A percentile compares a stretch with the other conserved stretches of the same genome.
These are phyloP conservation scores for Starmerella vaccinii DNA, from an alignment of 805 yeast species.

Conservation along the genomic window DNA sequence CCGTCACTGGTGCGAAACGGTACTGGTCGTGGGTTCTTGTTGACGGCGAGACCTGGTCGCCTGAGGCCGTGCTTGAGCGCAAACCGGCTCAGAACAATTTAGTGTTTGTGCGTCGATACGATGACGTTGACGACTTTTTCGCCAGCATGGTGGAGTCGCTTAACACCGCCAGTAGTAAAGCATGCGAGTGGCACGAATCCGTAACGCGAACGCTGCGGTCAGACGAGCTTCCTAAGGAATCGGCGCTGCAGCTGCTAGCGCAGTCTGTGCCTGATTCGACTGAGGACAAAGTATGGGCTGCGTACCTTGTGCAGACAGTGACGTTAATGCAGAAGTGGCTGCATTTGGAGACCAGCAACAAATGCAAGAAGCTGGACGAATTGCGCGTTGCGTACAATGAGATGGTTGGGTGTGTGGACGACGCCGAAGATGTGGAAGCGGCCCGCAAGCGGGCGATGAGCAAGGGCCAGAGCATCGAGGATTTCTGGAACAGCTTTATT, in stretches of 20 bases:
- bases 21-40: conserved; percentile 2
- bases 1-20: neutral
- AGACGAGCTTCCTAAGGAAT: neutral
- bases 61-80: neutral
- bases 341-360: neutral
- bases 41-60: conserved; percentile 1
- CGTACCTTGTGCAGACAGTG: neutral
- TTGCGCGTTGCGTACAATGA: neutral
- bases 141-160: neutral
- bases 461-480: neutral
- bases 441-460: neutral
- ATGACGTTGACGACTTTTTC: neutral
- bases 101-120: neutral
- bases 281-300: neutral
- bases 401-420: neutral
- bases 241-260: neutral
- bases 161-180: no score
- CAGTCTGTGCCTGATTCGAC: neutral
- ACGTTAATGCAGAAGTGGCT: neutral
- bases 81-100: neutral
- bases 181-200: neutral
- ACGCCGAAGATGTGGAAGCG: neutral
- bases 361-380: neutral
- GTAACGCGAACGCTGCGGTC: neutral
- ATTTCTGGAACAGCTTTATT: neutral